Evolutionary conservation across 371 early-diverging fungal species (phyloP), one percentile per base, ranked within the genome.

Genomic region (Mucor lusitanicus): DNA sequence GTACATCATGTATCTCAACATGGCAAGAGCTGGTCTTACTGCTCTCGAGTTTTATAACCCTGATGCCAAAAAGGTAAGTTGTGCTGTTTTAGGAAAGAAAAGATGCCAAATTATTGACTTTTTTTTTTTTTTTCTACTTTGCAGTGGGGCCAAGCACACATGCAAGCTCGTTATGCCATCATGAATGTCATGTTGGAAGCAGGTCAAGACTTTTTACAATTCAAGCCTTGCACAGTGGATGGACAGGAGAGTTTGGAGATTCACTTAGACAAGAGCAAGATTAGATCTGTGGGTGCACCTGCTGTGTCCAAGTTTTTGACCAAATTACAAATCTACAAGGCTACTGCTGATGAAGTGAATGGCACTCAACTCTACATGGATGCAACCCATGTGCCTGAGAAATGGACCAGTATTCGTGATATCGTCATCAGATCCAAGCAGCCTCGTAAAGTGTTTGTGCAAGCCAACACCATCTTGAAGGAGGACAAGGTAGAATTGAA

Each of bases 141-240:
- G n/a, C n/a, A 82, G 77, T 79, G 77, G 77, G 85, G 85, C n/a
- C 88, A 88, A 75, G 87, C 88, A 6, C 88, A 90, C 63, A 85
- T 84, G 84, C 86, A 82, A 58, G 90, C 85, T 13, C 86, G 90
- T 21, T 88, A 77, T 72, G 90, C 86, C n/a, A 80, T 90, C 39
- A 67, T 87, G 25, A 77, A 78, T 27, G 76, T 77, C 23, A 78
- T 90, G 77, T 55, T 87, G 57, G 59, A 79, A 19, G 78, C 85
- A n/a, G 85, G 86, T 9, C 67, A 79, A 48, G 82, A 59, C 58
- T 74, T 79, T 60, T 72, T 85, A 7, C 50, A 64, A 48, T 64
- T 83, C 32, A 71, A 75, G 54, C 73, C 67, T 39, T 65, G 50
- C 54, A 54, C 44, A 6, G 63, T 66, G 15, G 74, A 80, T 44